These are phyloP conservation scores for Chondrus crispus DNA, from an alignment of 23 red algal genomes.

Conservation along the genomic window DNA sequence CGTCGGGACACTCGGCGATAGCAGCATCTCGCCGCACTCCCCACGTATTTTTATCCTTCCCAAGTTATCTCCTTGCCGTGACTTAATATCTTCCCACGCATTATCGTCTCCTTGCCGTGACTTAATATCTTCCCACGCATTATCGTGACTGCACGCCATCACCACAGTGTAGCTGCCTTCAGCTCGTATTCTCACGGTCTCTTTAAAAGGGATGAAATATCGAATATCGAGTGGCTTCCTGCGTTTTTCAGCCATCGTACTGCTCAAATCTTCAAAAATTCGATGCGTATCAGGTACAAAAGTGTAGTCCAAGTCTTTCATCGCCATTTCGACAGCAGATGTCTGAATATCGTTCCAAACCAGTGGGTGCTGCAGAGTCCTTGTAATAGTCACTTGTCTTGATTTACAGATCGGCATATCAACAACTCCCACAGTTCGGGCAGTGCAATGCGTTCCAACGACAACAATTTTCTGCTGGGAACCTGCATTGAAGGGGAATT, in stretches of 20 bases:
- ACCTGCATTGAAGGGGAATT: slow-evolving; percentile 33
- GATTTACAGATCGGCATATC: background rate
- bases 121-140: slow-evolving; percentile 49
- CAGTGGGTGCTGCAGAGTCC: slow-evolving; percentile 16
- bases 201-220: slow-evolving; percentile 51
- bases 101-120: slow-evolving; percentile 4
- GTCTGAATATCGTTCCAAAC: slow-evolving; percentile 50
- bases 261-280: slow-evolving; percentile 29
- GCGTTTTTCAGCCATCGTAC: background rate
- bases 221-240: slow-evolving; percentile 21
- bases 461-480: slow-evolving; percentile 38
- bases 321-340: slow-evolving; percentile 12
- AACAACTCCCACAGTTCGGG: background rate
- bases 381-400: slow-evolving; percentile 8
- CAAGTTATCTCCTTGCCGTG: slow-evolving; percentile 1
- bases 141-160: slow-evolving; percentile 50
- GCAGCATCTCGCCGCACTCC: slow-evolving; percentile 1
- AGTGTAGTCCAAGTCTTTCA: background rate
- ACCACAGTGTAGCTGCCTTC: slow-evolving; percentile 24
- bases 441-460: background rate
- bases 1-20: slow-evolving; percentile 18
- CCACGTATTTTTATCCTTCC: slow-evolving; percentile 24
- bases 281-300: slow-evolving; percentile 39
- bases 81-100: slow-evolving; percentile 41
- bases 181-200: slow-evolving; percentile 30